Conservation (phyloP, 2,329 filamentous ascomycete genomes). For the Scytalidium lignicola region DNA sequence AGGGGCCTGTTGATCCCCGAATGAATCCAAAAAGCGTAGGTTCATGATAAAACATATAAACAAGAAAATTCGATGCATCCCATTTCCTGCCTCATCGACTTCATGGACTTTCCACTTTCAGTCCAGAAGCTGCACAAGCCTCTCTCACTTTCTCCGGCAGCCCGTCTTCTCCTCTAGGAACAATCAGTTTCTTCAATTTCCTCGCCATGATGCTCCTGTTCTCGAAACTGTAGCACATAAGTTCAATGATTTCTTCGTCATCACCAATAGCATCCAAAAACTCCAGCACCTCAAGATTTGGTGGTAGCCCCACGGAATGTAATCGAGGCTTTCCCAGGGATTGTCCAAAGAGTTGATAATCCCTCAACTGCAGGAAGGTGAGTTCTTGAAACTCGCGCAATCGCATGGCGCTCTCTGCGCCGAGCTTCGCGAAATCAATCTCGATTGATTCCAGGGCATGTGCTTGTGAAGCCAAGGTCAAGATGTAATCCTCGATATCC, state of each 20-base stretch:
- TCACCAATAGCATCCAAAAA: slow-evolving; percentile 41
- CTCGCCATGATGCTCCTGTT: slow-evolving; percentile 32
- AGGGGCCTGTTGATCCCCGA: too few relatives aligned
- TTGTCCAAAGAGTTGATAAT: slow-evolving; percentile 43
- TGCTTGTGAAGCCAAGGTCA: slow-evolving; percentile 35
- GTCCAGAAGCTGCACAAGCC: slow-evolving; percentile 21
- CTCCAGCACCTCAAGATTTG: slow-evolving; percentile 39
- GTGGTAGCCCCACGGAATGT: slow-evolving; percentile 42
- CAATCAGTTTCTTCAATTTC: slow-evolving; percentile 33
- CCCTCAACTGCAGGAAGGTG: slow-evolving; percentile 37
- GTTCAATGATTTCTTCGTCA: slow-evolving; percentile 42
- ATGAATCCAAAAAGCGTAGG: too few relatives aligned
- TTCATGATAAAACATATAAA: too few relatives aligned
- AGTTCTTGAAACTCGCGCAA: slow-evolving; percentile 39
- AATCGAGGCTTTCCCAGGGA: slow-evolving; percentile 39
- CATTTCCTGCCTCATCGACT: too few relatives aligned
- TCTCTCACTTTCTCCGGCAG: slow-evolving; percentile 31
- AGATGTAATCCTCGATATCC: slow-evolving; percentile 41
- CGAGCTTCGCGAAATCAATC: slow-evolving; percentile 38
- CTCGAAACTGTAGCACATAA: slow-evolving; percentile 37
- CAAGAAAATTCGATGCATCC: too few relatives aligned
- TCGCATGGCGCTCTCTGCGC: slow-evolving; percentile 35
- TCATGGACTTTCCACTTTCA: neutral
- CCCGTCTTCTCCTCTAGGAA: slow-evolving; percentile 29
- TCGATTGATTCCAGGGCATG: slow-evolving; percentile 40